These are phyloP conservation scores for Fusarium sp. DNA, from an alignment of 2,329 filamentous ascomycete genomes.

Conservation along the genomic window DNA sequence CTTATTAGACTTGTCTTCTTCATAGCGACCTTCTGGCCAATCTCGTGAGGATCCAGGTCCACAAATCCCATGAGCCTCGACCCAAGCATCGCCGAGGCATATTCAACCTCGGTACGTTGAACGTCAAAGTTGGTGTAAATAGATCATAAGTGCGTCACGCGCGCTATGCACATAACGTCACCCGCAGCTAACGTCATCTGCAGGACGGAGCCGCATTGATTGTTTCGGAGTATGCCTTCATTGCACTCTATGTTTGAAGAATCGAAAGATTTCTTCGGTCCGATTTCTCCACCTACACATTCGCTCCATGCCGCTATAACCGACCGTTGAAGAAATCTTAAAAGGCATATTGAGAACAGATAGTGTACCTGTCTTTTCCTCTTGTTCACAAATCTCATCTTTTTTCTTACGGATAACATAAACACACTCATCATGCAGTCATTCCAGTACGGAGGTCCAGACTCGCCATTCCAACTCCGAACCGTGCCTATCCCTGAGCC, in stretches of 20 bases:
- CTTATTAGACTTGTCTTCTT: neutral
- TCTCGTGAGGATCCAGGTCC: neutral
- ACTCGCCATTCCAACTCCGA: neutral
- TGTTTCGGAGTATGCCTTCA: neutral
- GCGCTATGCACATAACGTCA: neutral
- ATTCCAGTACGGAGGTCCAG: constrained; percentile 3
- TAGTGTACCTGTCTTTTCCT: neutral
- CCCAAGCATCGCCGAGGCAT: neutral
- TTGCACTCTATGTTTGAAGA: neutral
- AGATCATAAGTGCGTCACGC: neutral
- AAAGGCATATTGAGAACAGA: neutral
- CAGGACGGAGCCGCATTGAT: neutral
- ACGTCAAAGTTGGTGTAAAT: neutral
- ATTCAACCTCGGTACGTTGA: neutral
- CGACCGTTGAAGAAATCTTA: neutral
- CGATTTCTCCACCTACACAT: neutral
- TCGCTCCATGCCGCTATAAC: neutral
- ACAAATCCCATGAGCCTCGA: neutral
- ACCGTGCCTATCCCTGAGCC: constrained; percentile 12
- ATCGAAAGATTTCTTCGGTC: constrained; percentile 2
- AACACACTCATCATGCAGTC: constrained; percentile 14
- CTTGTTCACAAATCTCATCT: too few species aligned
- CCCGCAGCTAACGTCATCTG: neutral
- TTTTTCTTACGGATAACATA: too few species aligned
- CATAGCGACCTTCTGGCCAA: neutral